Evolutionary conservation across 495 filamentous ascomycete species (phyloP).

Genomic region (Chlorociboria aeruginascens): DNA sequence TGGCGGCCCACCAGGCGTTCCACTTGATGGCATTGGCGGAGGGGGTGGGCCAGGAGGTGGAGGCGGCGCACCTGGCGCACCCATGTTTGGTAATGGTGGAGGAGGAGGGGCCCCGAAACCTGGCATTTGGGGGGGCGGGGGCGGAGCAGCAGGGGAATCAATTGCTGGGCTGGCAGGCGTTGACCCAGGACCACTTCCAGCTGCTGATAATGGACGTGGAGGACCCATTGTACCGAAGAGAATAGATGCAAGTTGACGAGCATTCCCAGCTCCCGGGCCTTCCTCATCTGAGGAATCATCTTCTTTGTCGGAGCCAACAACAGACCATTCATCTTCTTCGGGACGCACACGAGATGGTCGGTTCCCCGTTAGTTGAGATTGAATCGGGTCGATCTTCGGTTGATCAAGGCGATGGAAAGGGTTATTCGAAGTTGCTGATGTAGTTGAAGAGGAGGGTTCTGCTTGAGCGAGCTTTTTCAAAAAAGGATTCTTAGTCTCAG

Average conservation of each 20-base stretch:
- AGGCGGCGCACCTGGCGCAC: slow-evolving; percentile 30
- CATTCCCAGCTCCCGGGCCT: slow-evolving; percentile 63
- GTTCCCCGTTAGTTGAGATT: slow-evolving; percentile 21
- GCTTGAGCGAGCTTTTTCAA: slow-evolving; percentile 51
- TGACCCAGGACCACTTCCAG: slow-evolving; percentile 57
- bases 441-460: slow-evolving; percentile 31
- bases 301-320: slow-evolving; percentile 67
- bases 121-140: slow-evolving; percentile 25
- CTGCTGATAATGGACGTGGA: slow-evolving; percentile 74
- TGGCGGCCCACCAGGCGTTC: slow-evolving; percentile 26
- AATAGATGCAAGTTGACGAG: slow-evolving; percentile 83
- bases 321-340: slow-evolving; percentile 85
- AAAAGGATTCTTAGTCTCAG: slow-evolving; percentile 58
- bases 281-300: slow-evolving; percentile 58
- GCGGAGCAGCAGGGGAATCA: slow-evolving; percentile 16
- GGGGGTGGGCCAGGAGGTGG: slow-evolving; percentile 31
- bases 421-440: slow-evolving; percentile 59
- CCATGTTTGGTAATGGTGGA: slow-evolving; percentile 40
- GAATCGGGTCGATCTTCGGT: slow-evolving; percentile 10
- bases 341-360: slow-evolving; percentile 44
- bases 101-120: slow-evolving; percentile 30
- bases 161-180: slow-evolving; percentile 23
- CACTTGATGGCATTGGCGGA: slow-evolving; percentile 42
- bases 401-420: slow-evolving; percentile 93
- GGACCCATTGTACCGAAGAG: slow-evolving; percentile 97